Conservation (phyloP, 148 eudicot species). For the Gaultheria prostrata region DNA sequence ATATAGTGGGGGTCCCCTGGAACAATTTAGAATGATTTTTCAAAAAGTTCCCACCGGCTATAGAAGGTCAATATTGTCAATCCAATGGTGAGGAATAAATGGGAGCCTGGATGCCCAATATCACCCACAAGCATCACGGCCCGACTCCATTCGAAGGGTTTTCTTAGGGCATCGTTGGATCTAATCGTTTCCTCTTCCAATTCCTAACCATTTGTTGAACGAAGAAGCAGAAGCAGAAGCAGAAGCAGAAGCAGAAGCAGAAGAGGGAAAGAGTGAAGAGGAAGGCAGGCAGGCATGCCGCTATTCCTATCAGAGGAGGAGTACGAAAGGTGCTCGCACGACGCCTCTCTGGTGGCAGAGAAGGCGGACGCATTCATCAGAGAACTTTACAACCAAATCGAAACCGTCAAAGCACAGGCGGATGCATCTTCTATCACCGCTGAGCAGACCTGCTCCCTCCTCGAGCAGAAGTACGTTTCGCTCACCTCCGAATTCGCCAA, state of each 20-base stretch:
- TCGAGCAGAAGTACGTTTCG: constrained; percentile 76
- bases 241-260: neutral
- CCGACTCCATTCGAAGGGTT: too few relatives aligned
- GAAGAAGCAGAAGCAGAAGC: too few relatives aligned
- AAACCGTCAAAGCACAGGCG: constrained; percentile 73
- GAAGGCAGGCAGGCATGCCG: constrained; percentile 45
- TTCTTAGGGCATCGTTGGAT: too few relatives aligned
- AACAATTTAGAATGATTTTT: too few relatives aligned
- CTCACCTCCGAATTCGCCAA: constrained; percentile 57
- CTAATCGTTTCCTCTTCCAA: too few relatives aligned
- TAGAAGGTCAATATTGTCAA: too few relatives aligned
- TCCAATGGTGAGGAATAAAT: too few relatives aligned
- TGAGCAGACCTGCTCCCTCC: constrained; percentile 87
- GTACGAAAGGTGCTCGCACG: constrained; percentile 45
- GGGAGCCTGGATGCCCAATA: too few relatives aligned
- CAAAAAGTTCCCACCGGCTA: too few relatives aligned
- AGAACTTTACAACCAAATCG: constrained; percentile 48
- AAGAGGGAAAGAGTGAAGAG: neutral
- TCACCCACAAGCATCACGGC: too few relatives aligned
- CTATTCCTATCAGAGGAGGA: constrained; percentile 78
- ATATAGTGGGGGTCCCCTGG: too few relatives aligned
- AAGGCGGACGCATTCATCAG: constrained; percentile 76
- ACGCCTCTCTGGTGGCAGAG: constrained; percentile 55
- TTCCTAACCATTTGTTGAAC: too few relatives aligned
- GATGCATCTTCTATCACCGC: constrained; percentile 82